phyloP scores from a whole-genome alignment of 1,139 yeast species.

The Kurtzmaniella quercitrusa region DNA sequence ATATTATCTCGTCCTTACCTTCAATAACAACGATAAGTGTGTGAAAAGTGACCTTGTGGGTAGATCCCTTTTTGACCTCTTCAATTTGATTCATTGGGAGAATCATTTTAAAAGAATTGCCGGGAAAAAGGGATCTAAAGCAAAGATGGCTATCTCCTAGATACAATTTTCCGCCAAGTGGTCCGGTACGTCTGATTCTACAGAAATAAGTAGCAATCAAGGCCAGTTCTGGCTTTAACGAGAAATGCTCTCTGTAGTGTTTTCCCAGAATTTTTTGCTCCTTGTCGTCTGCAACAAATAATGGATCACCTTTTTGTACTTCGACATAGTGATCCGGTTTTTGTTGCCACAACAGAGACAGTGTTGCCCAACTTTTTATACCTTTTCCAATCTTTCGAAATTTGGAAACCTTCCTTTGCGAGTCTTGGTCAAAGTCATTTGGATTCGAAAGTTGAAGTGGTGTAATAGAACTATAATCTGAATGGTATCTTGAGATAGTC shows the following conservation, averaged over 20 bases:
- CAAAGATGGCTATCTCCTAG: constrained; percentile 66
- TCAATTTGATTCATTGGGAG: constrained; percentile 73
- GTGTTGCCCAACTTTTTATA: constrained; percentile 29
- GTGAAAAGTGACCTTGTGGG: constrained; percentile 45
- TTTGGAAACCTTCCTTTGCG: constrained; percentile 12
- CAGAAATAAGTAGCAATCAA: constrained; percentile 70
- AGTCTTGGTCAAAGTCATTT: constrained; percentile 15
- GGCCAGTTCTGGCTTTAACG: constrained; percentile 48
- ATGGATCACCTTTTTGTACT: constrained; percentile 44
- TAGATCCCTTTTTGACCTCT: constrained; percentile 60
- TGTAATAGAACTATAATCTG: constrained; percentile 10
- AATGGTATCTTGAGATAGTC: constrained; percentile 22
- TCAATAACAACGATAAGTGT: constrained; percentile 65
- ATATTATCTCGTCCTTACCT: constrained; percentile 71
- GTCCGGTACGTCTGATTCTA: constrained; percentile 66
- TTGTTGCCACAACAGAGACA: constrained; percentile 60
- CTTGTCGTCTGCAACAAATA: constrained; percentile 38
- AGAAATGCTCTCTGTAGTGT: constrained; percentile 63
- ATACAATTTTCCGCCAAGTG: constrained; percentile 80
- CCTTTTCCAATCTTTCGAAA: constrained; percentile 24
- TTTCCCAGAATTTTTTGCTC: constrained; percentile 44
- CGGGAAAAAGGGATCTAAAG: constrained; percentile 76
- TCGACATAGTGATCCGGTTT: constrained; percentile 55
- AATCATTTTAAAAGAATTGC: constrained; percentile 78
- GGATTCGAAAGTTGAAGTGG: constrained; percentile 31